Evolutionary conservation across 2,329 filamentous ascomycete genomes (phyloP), one percentile per base, ranked within the genome.

Genomic region (Beauveria australis): DNA sequence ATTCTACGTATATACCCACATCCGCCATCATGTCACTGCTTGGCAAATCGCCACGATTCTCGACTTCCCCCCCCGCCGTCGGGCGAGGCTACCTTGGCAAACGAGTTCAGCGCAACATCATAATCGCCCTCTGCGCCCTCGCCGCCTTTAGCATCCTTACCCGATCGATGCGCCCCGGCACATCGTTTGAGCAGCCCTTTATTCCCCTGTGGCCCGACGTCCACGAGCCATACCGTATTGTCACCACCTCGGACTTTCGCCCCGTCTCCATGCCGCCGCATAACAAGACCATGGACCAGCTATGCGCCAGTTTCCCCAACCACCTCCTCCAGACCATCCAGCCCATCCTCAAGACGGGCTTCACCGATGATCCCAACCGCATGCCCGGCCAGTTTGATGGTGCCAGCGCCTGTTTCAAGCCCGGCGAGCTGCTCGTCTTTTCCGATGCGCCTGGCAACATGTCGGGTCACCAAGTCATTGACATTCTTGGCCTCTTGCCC

Each of bases 361-460:
- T 76, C 58, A 75, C 74, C 61, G 79, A 81, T 57, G 60, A 66
- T 40, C 66, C 69, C 7, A 70, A 75, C 47, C 74, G 75, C 57
- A 64, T 75, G 24, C 71, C 77, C 12, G 46, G 24, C 16, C 54
- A 59, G 40, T 41, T 62, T 30, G 60, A 62, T 22, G 53, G 59
- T 37, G 22, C 52, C 51, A 61, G 59, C 22, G 49, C 59, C 14
- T 57, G 51, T 37, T 53, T 53, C 49, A 37, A 83, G 78, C 68
- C 78, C 82, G 28, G 64, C 63, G 8, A 68, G 72, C 63, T 61
- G 60, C 51, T 81, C 54, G 71, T 83, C 64, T 78, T 80, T 65
- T 82, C 80, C 59, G 81, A 84, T 65, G 73, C 79, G 14, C 77
- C 77, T 51, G 75, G 80, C 57, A 69, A 70, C 7, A 69, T 81